Evolutionary conservation across 2,329 filamentous ascomycete species (phyloP).

Genomic region (Tetracladium maxilliforme): DNA sequence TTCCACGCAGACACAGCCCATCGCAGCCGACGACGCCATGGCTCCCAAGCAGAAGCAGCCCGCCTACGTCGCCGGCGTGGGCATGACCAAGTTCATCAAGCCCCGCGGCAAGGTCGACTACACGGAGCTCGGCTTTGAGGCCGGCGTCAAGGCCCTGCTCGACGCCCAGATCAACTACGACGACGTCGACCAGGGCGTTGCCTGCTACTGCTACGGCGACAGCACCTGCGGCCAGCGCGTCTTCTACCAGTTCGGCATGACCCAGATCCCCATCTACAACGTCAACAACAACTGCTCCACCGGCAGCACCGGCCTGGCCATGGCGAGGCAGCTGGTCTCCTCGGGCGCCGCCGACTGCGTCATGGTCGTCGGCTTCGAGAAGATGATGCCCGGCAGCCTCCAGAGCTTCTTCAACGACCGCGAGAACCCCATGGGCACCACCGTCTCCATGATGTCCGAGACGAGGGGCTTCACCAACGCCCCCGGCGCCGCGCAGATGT

Average conservation of each 20-base stretch:
- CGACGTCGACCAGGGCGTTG: slow-evolving; percentile 85
- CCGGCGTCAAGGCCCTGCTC: slow-evolving; percentile 21
- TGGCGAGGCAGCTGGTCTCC: slow-evolving; percentile 67
- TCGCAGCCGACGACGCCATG: too few relatives aligned
- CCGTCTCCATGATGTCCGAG: slow-evolving; percentile 63
- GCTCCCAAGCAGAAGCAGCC: too few relatives aligned
- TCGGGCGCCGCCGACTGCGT: slow-evolving; percentile 77
- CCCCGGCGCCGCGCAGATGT: slow-evolving; percentile 81
- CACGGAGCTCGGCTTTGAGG: slow-evolving; percentile 14
- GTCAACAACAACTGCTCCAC: slow-evolving; percentile 99
- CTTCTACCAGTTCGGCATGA: slow-evolving; percentile 99
- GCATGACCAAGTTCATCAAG: slow-evolving; percentile 13
- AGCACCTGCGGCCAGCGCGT: slow-evolving; percentile 89
- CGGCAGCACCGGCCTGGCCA: slow-evolving; percentile 77
- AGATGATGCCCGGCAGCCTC: slow-evolving; percentile 89
- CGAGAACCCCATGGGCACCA: slow-evolving; percentile 61
- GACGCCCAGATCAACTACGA: slow-evolving; percentile 90
- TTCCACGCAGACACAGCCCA: too few relatives aligned
- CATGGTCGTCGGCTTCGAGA: slow-evolving; percentile 89
- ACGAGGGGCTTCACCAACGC: slow-evolving; percentile 72
- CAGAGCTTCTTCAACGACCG: slow-evolving; percentile 77
- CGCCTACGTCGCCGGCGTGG: slow-evolving; percentile 11
- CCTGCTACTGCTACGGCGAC: slow-evolving; percentile 98
- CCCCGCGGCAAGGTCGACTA: slow-evolving; percentile 16
- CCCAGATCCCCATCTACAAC: slow-evolving; percentile 89